phyloP scores from a whole-genome alignment of 73 alveolate genomes.

The Paramecium caudatum region DNA sequence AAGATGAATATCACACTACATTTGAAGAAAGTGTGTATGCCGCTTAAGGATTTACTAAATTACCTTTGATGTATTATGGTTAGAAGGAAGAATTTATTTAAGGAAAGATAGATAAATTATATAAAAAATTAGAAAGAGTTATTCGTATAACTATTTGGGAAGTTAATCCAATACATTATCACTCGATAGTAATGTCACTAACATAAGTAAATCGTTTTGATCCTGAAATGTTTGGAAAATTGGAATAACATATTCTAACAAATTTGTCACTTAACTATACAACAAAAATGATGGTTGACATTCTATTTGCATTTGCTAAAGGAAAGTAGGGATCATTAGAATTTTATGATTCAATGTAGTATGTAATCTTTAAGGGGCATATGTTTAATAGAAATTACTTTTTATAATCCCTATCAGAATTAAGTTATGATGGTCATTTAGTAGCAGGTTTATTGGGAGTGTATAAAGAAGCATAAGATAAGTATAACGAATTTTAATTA shows the following conservation, averaged over 20 bases:
- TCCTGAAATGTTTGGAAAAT: slow-evolving; percentile 68
- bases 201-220: slow-evolving; percentile 75
- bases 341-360: slow-evolving; percentile 71
- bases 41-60: slow-evolving; percentile 63
- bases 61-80: slow-evolving; percentile 61
- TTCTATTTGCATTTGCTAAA: slow-evolving; percentile 71
- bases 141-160: slow-evolving; percentile 76
- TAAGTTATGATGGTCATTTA: slow-evolving; percentile 72
- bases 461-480: slow-evolving; percentile 64
- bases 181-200: slow-evolving; percentile 48
- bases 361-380: slow-evolving; percentile 72
- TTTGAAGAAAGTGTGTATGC: slow-evolving; percentile 76
- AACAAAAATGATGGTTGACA: slow-evolving; percentile 60
- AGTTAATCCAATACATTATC: slow-evolving; percentile 64
- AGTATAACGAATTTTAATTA: slow-evolving; percentile 62
- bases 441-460: slow-evolving; percentile 56
- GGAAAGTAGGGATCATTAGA: slow-evolving; percentile 69
- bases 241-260: slow-evolving; percentile 70
- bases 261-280: slow-evolving; percentile 69
- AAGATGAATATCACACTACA: slow-evolving; percentile 73
- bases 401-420: slow-evolving; percentile 26
- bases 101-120: slow-evolving; percentile 64
- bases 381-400: slow-evolving; percentile 69
- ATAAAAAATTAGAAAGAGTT: slow-evolving; percentile 69
- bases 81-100: background rate